Conservation (phyloP, 805 yeast genomes). For the Metschnikowia colocasiae region DNA sequence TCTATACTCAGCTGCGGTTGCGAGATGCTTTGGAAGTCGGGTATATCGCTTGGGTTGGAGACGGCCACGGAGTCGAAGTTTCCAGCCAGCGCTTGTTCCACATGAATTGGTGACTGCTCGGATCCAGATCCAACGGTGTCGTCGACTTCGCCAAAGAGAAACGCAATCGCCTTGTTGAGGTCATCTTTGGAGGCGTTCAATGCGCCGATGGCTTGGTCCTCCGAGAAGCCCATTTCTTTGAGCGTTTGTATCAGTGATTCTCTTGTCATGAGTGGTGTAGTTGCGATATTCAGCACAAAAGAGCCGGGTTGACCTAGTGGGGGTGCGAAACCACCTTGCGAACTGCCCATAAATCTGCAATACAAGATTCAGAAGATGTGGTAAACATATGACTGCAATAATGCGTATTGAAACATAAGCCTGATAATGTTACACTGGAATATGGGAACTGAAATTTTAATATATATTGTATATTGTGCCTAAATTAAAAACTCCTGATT, state of each 20-base stretch:
- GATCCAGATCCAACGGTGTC: slow-evolving; percentile 12
- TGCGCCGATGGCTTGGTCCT: slow-evolving; percentile 16
- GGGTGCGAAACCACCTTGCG: not conserved
- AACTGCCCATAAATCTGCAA: not conserved
- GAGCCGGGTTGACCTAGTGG: not conserved
- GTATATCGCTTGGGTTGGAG: slow-evolving; percentile 30
- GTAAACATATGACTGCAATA: no score
- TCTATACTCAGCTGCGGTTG: slow-evolving; percentile 5
- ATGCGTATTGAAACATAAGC: no score
- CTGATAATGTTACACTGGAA: no score
- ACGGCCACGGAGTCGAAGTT: slow-evolving; percentile 23
- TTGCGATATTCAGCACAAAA: not conserved
- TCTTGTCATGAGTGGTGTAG: slow-evolving; percentile 9
- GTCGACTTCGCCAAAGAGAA: slow-evolving; percentile 19
- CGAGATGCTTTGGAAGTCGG: slow-evolving; percentile 21
- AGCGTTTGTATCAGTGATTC: slow-evolving; percentile 14
- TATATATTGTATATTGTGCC: no score
- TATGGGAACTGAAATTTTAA: no score
- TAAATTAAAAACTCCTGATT: no score
- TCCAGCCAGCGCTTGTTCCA: slow-evolving; percentile 1
- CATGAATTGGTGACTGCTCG: slow-evolving; percentile 9
- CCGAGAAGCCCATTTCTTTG: slow-evolving; percentile 20
- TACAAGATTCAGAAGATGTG: no score
- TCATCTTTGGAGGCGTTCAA: slow-evolving; percentile 16
- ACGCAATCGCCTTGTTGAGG: slow-evolving; percentile 18